Evolutionary conservation across 345 rosid genomes (phyloP), one percentile per base, ranked within the genome.

Genomic region (Ricinus communis): DNA sequence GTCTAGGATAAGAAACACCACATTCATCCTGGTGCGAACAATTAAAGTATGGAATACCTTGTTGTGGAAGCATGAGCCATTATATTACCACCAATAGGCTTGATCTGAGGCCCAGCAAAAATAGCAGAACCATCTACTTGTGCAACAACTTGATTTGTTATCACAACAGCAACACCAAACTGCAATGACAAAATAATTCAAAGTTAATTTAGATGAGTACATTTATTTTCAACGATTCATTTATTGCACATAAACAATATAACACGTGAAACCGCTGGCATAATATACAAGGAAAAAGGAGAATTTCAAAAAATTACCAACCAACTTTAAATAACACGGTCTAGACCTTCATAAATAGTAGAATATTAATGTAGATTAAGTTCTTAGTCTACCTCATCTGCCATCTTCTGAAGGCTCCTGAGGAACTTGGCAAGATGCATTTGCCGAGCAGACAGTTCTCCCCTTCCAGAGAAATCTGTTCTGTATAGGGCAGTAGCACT

Each of bases 11-110:
- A n/a, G n/a, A n/a, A n/a, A n/a, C n/a, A n/a, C n/a, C n/a, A n/a
- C n/a, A n/a, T n/a, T n/a, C n/a, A n/a, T n/a, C n/a, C n/a, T n/a
- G n/a, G n/a, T n/a, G n/a, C n/a, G n/a, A n/a, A n/a, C n/a, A n/a
- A n/a, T n/a, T n/a, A 50, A 51, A 57, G 5, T n/a, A 52, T 24
- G 21, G 73, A 70, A 53, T 46, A 92, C 99, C 97, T 92, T 62
- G 99, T 95, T 58, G 99, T 95, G 47, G 99, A 90, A 73, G 99
- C 97, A 86, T 95, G 97, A 47, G 99, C 96, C 97, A 95, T 95
- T 60, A 95, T 95, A 78, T 92, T 90, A 47, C 99, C 97, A 66
- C 97, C 99, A 43, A 92, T 95, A 27, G 97, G 99, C 82, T 92
- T 92, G 77, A 89, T 85, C 66, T 95, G 99, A 69, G 99, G 99